Base-by-base conservation (phyloP, 768 basidiomycete species). In the Xerocomellus chrysenteron region DNA sequence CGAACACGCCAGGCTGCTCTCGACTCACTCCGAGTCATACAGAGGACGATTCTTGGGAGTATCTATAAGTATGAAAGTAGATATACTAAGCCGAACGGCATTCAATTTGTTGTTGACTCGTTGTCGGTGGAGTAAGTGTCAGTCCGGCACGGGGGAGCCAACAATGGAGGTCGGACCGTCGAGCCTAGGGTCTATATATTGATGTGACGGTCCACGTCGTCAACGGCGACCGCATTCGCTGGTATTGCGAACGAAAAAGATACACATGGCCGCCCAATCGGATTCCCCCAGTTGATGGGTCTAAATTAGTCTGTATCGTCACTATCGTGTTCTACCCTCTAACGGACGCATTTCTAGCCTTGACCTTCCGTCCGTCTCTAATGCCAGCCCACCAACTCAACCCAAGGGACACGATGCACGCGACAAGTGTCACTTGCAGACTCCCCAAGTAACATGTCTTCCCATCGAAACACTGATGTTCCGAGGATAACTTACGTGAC, bases 371-470 rank as follows among this genome's bases (percentile, higher is more conserved):
- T 12, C 55, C 54, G 9, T 77, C 76, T 58, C 75, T 69, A 56
- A 73, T 63, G 8, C 73, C 76, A 11, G 76, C 74, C 64, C 73
- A 69, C 47, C 64, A 62, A 43, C 76, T 78, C 62, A 77, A 51
- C 17, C 65, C 66, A 16, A 77, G 69, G 21, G 76, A 73, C 11
- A 65, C 14, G 11, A 69, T 63, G 40, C 76, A 78, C 17, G 74
- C 76, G 6, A 65, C 50, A 3, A 69, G 64, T 1, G 76, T 77
- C 59, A 90, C 63, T 60, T 82, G 74, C 45, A 90, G 65, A 50
- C 82, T 84, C 41, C 75, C 77, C 26, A 80, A 72, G 58, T 90
- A 90, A 61, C 88, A 90, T 28, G 75, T 69, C 47, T 76, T 75
- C 1, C 88, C 88, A 42, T 79, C 68, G 17, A 82, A 66, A 61